A percentile compares a stretch with the other conserved stretches of the same genome.
Evolutionary conservation across 352 stramenopile species (phyloP).

Genomic region (Phytopythium ostracodes): DNA sequence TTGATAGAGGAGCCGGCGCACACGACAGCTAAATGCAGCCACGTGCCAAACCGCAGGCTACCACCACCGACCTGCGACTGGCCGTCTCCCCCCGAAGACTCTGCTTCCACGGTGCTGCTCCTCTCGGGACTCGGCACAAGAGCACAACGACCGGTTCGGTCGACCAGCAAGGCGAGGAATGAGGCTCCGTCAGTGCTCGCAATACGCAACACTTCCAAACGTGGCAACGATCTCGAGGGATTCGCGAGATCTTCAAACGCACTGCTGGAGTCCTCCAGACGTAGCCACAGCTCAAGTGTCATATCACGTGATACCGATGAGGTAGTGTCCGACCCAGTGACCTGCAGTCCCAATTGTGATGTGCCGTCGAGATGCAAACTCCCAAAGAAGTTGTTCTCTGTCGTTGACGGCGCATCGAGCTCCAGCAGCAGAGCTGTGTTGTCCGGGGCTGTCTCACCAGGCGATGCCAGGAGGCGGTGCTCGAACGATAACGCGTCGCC

Average conservation of each 20-base stretch:
- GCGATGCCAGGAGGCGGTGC: neutral
- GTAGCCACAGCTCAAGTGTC: constrained; percentile 56
- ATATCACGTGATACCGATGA: constrained; percentile 27
- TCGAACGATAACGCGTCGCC: constrained; percentile 40
- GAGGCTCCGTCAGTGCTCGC: neutral
- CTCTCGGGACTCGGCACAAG: neutral
- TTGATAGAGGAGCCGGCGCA: constrained; percentile 28
- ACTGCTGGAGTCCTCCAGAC: constrained; percentile 6
- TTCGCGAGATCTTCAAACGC: neutral
- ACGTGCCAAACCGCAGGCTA: constrained; percentile 18
- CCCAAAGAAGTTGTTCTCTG: constrained; percentile 28
- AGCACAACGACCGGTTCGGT: constrained; percentile 13
- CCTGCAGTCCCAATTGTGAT: constrained; percentile 15
- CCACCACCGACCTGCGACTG: neutral
- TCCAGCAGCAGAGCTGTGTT: neutral
- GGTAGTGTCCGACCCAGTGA: constrained; percentile 15
- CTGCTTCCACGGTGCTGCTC: neutral
- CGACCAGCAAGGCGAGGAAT: constrained; percentile 15
- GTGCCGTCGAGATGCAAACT: constrained; percentile 17
- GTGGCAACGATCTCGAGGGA: neutral
- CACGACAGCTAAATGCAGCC: constrained; percentile 53
- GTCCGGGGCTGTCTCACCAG: neutral
- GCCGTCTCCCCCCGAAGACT: neutral
- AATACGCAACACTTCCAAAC: constrained; percentile 26
- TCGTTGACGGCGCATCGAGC: constrained; percentile 16